phyloP scores from a whole-genome alignment of 495 filamentous ascomycete genomes.

The Pseudomonodictys pantanalensis region DNA sequence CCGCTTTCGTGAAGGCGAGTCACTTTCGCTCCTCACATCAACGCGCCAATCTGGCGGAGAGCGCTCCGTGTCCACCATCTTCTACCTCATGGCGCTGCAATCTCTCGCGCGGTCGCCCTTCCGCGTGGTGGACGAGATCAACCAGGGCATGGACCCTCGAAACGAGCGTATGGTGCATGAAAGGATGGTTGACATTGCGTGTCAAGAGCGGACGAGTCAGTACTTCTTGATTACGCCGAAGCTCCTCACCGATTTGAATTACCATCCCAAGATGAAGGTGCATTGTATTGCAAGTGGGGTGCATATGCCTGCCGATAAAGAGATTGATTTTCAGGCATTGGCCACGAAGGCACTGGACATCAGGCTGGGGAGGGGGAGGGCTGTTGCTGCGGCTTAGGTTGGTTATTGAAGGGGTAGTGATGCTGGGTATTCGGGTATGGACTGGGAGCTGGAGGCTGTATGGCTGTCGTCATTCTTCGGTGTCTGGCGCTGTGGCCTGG shows the following conservation, averaged over 20 bases:
- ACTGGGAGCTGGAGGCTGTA: too few relatives aligned
- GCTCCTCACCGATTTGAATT: slow-evolving; percentile 76
- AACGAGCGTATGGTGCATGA: slow-evolving; percentile 98
- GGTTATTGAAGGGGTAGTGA: too few relatives aligned
- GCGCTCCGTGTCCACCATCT: slow-evolving; percentile 94
- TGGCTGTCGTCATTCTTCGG: too few relatives aligned
- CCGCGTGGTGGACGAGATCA: slow-evolving; percentile 98
- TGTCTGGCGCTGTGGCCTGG: too few relatives aligned
- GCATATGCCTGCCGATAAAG: too few relatives aligned
- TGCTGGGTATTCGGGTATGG: too few relatives aligned
- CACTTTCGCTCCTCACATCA: slow-evolving; percentile 75
- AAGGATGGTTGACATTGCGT: slow-evolving; percentile 93
- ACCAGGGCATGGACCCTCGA: slow-evolving; percentile 98
- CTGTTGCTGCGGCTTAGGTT: too few relatives aligned
- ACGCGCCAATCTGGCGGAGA: slow-evolving; percentile 97
- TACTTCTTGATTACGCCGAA: slow-evolving; percentile 99
- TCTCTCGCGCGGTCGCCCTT: slow-evolving; percentile 93
- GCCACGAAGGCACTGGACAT: too few relatives aligned
- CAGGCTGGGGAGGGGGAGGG: too few relatives aligned
- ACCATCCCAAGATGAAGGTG: slow-evolving; percentile 85
- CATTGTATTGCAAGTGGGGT: slow-evolving; percentile 93
- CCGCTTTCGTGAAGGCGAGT: slow-evolving; percentile 85
- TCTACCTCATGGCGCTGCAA: slow-evolving; percentile 98
- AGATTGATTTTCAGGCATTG: too few relatives aligned
- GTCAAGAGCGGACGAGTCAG: slow-evolving; percentile 62